Evolutionary conservation across 2,329 filamentous ascomycete genomes (phyloP), one percentile per base, ranked within the genome.

Genomic region (Coniochaeta pulveracea): DNA sequence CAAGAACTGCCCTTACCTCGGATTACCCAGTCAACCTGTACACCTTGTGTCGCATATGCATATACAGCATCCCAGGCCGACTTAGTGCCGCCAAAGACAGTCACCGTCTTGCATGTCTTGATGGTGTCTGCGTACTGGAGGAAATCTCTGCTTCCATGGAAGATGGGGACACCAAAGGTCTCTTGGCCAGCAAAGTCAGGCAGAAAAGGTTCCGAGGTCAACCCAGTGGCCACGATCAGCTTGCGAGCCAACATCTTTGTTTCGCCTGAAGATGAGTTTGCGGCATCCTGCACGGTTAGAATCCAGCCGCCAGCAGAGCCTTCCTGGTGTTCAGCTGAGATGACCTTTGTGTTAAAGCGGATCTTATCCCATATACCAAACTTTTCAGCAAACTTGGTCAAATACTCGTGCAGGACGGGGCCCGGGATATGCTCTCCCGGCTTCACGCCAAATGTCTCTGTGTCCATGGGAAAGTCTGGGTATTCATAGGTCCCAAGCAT

Each of bases 401-500:
- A 55, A 43, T 76, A 73, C 10, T 55, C 41, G 38, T 69, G 56
- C 19, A 71, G 46, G 5, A 60, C 57, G 7, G 47, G 39, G 1
- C 64, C 69, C 1, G 67, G 57, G 7, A 72, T 66, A 40, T 69
- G 60, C 40, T 68, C 45, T 3, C 58, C 58, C 0, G 54, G 48
- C 27, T 60, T 48, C 17, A 72, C 52, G 1, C 58, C 60, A 43
- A 69, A 77, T 0, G 55, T 62, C 14, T 64, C 64, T 6, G 58
- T 52, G 37, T 66, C 61, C 74, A 88, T 80, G 12, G 80, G 78
- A 38, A 82, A 84, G 44, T 85, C 82, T 0, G 74, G 72, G 45
- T 72, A 85, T 50, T 88, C 79, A 43, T 78, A 84, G 0, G 73
- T 80, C 3, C 81, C 80, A 9, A 78, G 51, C 49, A 84, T 67